Evolutionary conservation across 2,329 filamentous ascomycete species (phyloP), one percentile per base, ranked within the genome.

Genomic region (Alternaria sp.): DNA sequence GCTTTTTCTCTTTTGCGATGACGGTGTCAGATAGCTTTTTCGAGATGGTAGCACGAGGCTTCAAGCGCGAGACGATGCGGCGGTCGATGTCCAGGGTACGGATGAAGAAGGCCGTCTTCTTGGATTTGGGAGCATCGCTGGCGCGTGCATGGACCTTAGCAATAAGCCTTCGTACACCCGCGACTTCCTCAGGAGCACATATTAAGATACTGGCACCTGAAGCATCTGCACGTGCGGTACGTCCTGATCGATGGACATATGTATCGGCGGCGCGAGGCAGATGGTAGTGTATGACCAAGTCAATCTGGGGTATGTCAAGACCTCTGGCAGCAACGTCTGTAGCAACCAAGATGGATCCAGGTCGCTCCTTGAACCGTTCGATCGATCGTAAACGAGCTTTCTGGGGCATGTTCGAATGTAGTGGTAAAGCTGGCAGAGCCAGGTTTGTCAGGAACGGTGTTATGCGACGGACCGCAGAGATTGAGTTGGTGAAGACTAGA

Each of bases 341-440:
- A 4, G 95, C 93, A 18, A 99, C 86, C 3, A 98, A 87, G 46
- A 98, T 91, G 2, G 89, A 86, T 70, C 78, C 83, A 0, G 80
- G 76, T 0, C 88, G 82, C 3, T 86, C 86, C 1, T 91, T 89
- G 80, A 99, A 98, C 41, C 91, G 90, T 75, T 99, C 95, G 2
- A 99, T 87, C 2, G 93, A 94, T 39, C 94, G 89, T n/a, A 97
- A 84, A 44, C 95, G 93, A 3, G 95, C 94, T 78, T 98, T 98
- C 79, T 99, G 95, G 1, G 89, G 86, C 95, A 99, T 98, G 65
- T 93, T 91, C 0, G 93, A 97, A 79, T 99, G 95, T 0, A 99
- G 83, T 0, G 91, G 88, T 11, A 92, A 83, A 1, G 89, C 91
- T 3, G 90, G 88, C 8, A 97, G 84, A 63, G 90, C 87, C 51